Base-by-base conservation (phyloP, 495 filamentous ascomycete genomes). In the Neurospora hispaniola region DNA sequence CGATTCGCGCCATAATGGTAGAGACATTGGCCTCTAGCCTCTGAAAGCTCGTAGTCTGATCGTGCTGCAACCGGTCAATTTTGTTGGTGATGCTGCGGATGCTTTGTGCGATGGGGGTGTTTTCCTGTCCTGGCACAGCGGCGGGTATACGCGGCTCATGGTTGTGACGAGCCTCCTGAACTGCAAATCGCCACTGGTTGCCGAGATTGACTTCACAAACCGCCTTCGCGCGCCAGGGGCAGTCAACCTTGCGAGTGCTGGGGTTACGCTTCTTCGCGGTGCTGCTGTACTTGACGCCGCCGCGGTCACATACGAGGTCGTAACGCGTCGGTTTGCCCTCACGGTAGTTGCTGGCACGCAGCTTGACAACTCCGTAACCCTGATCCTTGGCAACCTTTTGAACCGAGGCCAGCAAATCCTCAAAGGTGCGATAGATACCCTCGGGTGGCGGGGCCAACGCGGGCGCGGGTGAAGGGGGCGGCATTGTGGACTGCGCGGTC, bases 181-280 rank as follows among this genome's bases (percentile, higher is more conserved):
- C 82, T 3, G 78, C 80, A 69, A 86, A 86, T 20, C 83, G 81
- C 85, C 85, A 86, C 71, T 84, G 84, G 73, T 86, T 84, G 43
- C 81, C 81, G 27, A 86, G 75, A 75, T 84, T 82, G 11, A 86
- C 85, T 66, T 86, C 85, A 69, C 84, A 86, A 12, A 86, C 85
- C 2, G 85, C 85, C 75, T 86, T 86, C 12, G 85, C 85, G 46
- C 83, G 82, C 80, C 82, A 86, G 27, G 85, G 85, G 68, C 85
- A 86, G 71, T 86, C 85, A 41, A 86, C 79, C 78, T 86, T 86
- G 73, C 85, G 83, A 18, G 85, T 86, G 75, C 81, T 85, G 7
- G 85, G 85, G 71, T 84, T 86, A 23, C 85, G 82, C 79, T 86
- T 86, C 77, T 86, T 86, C 12, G 85, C 85, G 0, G 85, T 86